Conservation (phyloP, 768 basidiomycete species). For the Nidularia sp. region DNA sequence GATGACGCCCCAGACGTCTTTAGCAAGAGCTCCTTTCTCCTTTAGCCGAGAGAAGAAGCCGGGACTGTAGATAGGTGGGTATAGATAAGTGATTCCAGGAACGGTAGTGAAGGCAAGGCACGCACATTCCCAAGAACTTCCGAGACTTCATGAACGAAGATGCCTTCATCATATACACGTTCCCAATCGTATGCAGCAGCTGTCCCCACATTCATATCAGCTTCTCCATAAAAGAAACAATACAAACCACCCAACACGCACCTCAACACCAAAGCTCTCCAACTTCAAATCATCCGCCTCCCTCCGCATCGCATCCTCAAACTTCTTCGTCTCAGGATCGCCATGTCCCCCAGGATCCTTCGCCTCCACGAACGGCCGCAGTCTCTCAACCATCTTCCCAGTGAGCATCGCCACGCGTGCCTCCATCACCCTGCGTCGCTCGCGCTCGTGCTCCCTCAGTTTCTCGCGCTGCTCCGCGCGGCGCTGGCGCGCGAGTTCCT, state of each 20-base stretch:
- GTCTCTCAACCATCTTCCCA: slow-evolving; percentile 75
- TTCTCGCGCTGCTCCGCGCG: slow-evolving; percentile 84
- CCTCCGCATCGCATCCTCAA: slow-evolving; percentile 68
- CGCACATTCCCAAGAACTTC: slow-evolving; percentile 87
- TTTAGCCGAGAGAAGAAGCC: slow-evolving; percentile 93
- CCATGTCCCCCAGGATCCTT: slow-evolving; percentile 74
- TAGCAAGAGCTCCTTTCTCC: slow-evolving; percentile 89
- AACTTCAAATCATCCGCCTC: slow-evolving; percentile 96
- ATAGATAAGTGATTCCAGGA: background rate
- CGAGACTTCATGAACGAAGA: slow-evolving; percentile 87
- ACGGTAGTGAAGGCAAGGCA: slow-evolving; percentile 11
- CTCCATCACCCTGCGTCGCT: slow-evolving; percentile 76
- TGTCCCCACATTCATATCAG: slow-evolving; percentile 18
- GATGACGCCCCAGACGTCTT: slow-evolving; percentile 96
- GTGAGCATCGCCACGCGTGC: slow-evolving; percentile 72
- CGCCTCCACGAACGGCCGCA: slow-evolving; percentile 90
- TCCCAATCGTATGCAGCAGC: slow-evolving; percentile 88
- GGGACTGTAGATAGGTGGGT: slow-evolving; percentile 48
- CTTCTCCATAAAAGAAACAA: background rate
- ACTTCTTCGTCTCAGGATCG: slow-evolving; percentile 80
- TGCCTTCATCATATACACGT: slow-evolving; percentile 91
- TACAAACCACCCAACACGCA: slow-evolving; percentile 23
- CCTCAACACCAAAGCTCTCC: slow-evolving; percentile 97
- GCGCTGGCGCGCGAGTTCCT: slow-evolving; percentile 48
- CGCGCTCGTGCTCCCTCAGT: slow-evolving; percentile 76